phyloP scores from a whole-genome alignment of 371 early-diverging fungal genomes.

The Lichtheimia ramosa region DNA sequence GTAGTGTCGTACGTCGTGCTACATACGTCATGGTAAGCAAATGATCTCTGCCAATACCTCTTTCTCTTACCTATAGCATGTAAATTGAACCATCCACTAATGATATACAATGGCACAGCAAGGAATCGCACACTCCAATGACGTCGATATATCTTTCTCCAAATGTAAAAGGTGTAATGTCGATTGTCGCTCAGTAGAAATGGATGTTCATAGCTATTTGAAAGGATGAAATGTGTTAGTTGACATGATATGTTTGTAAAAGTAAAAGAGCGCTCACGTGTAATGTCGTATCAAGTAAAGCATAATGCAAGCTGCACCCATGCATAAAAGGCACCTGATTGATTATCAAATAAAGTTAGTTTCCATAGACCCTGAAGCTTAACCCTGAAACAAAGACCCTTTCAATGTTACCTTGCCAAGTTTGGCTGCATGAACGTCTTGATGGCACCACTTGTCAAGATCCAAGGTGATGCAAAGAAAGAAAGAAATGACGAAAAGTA shows the following conservation, averaged over 20 bases:
- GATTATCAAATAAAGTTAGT: neutral
- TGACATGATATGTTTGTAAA: neutral
- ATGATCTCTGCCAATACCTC: neutral
- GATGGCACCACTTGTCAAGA: neutral
- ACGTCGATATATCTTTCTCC: constrained; percentile 75
- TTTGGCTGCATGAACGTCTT: neutral
- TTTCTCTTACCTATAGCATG: constrained; percentile 21
- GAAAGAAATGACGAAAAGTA: constrained; percentile 80
- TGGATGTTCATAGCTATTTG: constrained; percentile 81
- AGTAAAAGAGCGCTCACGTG: constrained; percentile 48
- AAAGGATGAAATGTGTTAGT: neutral
- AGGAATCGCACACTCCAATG: constrained; percentile 60
- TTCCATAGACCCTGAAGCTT: neutral
- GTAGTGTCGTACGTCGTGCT: constrained; percentile 42
- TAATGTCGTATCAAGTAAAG: constrained; percentile 42
- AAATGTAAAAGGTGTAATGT: constrained; percentile 94
- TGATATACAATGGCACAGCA: constrained; percentile 68
- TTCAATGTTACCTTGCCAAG: neutral
- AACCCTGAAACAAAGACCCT: neutral
- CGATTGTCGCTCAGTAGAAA: constrained; percentile 94
- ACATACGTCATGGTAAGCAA: constrained; percentile 14
- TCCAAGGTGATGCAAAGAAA: constrained; percentile 41
- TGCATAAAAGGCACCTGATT: neutral
- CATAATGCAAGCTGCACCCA: constrained; percentile 14
- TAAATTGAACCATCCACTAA: constrained; percentile 46